Percentiles rank a stretch among this genome's conserved stretches.
Conservation (phyloP, 257 asterid species). For the Orobanche coerulescens region DNA sequence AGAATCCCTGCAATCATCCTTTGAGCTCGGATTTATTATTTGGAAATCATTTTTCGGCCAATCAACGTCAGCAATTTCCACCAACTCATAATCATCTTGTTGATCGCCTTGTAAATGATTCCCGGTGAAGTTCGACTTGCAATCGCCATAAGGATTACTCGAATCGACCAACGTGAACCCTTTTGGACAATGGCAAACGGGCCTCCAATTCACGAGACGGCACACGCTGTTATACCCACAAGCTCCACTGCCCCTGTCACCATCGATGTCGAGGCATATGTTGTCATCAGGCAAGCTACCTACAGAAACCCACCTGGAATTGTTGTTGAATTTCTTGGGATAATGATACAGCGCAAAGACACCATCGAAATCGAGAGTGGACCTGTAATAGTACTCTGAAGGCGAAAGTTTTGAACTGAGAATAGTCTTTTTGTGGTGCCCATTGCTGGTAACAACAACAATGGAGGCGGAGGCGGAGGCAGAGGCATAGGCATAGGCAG, state of each 20-base stretch:
- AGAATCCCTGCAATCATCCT: constrained; percentile 28
- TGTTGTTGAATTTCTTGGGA: constrained; percentile 25
- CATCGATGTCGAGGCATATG: constrained; percentile 22
- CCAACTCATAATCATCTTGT: constrained; percentile 22
- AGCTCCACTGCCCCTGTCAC: constrained; percentile 37
- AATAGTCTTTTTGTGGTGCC: background rate
- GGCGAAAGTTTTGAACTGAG: constrained; percentile 14
- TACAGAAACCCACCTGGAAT: constrained; percentile 24
- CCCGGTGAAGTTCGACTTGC: constrained; percentile 30
- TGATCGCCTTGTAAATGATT: constrained; percentile 25
- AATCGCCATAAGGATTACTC: constrained; percentile 26
- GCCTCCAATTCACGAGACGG: constrained; percentile 21
- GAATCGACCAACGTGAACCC: constrained; percentile 40
- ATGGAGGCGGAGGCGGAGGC: constrained; percentile 35
- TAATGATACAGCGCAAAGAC: constrained; percentile 36
- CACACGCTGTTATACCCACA: constrained; percentile 61
- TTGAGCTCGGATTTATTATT: constrained; percentile 17
- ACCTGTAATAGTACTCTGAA: constrained; percentile 33
- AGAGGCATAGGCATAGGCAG: too few relatives aligned
- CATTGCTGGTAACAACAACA: constrained; percentile 25
- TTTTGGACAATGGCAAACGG: constrained; percentile 40
- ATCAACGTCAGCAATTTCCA: constrained; percentile 21
- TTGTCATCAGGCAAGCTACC: constrained; percentile 26
- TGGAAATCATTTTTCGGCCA: constrained; percentile 41
- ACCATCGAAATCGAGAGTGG: constrained; percentile 40